Evolutionary conservation across 805 yeast genomes (phyloP).

Genomic region (Candida khao-thaluensis): DNA sequence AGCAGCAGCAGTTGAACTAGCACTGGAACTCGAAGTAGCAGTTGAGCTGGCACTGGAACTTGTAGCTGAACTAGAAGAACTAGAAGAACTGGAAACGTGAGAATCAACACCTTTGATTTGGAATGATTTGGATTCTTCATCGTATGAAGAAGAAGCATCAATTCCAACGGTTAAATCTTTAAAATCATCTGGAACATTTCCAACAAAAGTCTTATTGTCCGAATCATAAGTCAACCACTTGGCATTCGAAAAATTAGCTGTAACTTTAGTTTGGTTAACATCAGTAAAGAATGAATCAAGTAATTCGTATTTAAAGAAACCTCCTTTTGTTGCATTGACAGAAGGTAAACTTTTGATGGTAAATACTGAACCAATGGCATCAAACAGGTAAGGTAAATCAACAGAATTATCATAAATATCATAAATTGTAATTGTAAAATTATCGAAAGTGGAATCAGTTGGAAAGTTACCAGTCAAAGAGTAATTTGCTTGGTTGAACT

Average conservation of each 20-base stretch:
- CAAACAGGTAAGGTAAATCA: constrained; percentile 55
- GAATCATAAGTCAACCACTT: constrained; percentile 67
- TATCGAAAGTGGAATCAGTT: constrained; percentile 33
- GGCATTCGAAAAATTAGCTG: constrained; percentile 36
- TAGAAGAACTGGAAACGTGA: neutral
- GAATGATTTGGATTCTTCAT: constrained; percentile 40
- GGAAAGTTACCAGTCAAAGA: constrained; percentile 61
- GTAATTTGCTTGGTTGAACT: constrained; percentile 37
- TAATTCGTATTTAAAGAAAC: constrained; percentile 57
- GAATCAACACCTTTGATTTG: constrained; percentile 50
- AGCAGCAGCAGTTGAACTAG: constrained; percentile 16
- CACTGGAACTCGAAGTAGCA: constrained; percentile 22
- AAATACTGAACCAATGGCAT: constrained; percentile 55
- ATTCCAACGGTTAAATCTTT: constrained; percentile 24
- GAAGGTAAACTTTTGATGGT: constrained; percentile 51
- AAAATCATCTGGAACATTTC: constrained; percentile 50
- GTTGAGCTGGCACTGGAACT: constrained; percentile 17
- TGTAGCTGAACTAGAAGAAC: constrained; percentile 20
- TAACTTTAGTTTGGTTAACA: constrained; percentile 46
- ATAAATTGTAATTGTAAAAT: constrained; percentile 54
- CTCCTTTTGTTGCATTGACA: constrained; percentile 67
- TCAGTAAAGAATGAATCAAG: constrained; percentile 58
- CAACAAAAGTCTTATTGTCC: constrained; percentile 64
- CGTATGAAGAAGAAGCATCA: constrained; percentile 29
- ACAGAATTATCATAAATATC: constrained; percentile 65